phyloP scores from a whole-genome alignment of 176 grass and related monocot genomes.

The Calamus simplicifolius region DNA sequence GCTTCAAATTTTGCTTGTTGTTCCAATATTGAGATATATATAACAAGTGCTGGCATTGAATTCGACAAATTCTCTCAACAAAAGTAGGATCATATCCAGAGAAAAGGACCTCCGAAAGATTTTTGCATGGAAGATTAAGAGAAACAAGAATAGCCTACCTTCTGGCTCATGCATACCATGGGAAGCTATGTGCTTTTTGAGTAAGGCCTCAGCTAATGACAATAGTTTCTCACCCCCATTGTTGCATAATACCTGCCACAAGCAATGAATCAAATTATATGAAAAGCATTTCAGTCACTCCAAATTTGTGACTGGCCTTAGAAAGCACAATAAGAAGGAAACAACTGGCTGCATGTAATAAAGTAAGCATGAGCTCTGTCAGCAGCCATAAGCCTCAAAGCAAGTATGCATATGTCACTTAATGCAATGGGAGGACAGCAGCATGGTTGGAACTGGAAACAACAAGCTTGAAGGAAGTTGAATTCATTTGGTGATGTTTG shows the following conservation, averaged over 20 bases:
- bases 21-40: slow-evolving; percentile 93
- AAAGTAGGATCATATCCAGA: slow-evolving; percentile 1
- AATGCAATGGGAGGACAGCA: too few species aligned
- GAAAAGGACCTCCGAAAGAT: not conserved
- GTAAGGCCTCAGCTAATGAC: slow-evolving; percentile 64
- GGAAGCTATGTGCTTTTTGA: slow-evolving; percentile 80
- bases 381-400: too few species aligned
- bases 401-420: too few species aligned
- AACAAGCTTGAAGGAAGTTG: too few species aligned
- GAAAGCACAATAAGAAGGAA: too few species aligned
- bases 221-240: slow-evolving; percentile 70
- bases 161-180: slow-evolving; percentile 89
- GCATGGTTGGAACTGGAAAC: too few species aligned
- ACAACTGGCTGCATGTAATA: too few species aligned
- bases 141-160: slow-evolving; percentile 27
- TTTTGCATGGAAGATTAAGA: not conserved
- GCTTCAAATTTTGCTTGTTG: slow-evolving; percentile 81
- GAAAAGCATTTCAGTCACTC: not conserved
- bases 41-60: slow-evolving; percentile 50
- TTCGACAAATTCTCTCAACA: slow-evolving; percentile 23
- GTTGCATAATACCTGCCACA: slow-evolving; percentile 48
- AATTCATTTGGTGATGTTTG: too few species aligned
- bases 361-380: too few species aligned
- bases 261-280: slow-evolving; percentile 9
- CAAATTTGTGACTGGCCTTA: not conserved